Evolutionary conservation across 108 stramenopile genomes (phyloP).

Genomic region (Nitzschia sp.): DNA sequence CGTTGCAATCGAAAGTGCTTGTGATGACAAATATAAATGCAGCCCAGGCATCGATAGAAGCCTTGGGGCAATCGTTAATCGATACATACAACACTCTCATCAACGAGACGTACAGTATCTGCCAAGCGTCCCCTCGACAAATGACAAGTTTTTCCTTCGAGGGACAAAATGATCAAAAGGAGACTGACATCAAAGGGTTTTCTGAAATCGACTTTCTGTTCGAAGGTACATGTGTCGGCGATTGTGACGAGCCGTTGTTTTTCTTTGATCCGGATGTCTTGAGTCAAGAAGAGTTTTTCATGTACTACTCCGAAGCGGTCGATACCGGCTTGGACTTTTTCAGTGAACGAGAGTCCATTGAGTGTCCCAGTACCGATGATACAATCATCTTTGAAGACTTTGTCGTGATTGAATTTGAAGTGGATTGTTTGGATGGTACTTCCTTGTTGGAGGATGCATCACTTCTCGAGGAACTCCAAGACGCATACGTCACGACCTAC

Average conservation of each 20-base stretch:
- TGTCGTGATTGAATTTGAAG: neutral
- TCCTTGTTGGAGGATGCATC: neutral
- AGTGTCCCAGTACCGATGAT: no score
- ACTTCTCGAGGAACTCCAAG: neutral
- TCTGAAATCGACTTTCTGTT: neutral
- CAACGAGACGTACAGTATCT: neutral
- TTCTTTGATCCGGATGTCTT: conserved; percentile 7
- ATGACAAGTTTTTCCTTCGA: neutral
- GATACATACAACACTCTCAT: neutral
- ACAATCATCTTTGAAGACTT: neutral
- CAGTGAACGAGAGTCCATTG: neutral
- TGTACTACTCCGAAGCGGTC: neutral
- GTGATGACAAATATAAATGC: neutral
- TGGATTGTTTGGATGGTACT: neutral
- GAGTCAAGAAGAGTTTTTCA: conserved; percentile 1
- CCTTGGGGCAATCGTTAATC: neutral
- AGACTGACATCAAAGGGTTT: neutral
- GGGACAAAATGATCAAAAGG: neutral
- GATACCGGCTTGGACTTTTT: neutral
- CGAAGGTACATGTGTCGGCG: neutral
- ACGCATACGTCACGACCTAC: conserved; percentile 13
- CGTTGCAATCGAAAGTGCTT: neutral
- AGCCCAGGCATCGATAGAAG: neutral
- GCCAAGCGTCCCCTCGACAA: neutral
- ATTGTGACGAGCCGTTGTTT: neutral